Conservation (phyloP, 129 eudicot species). For the Lonicera japonica region DNA sequence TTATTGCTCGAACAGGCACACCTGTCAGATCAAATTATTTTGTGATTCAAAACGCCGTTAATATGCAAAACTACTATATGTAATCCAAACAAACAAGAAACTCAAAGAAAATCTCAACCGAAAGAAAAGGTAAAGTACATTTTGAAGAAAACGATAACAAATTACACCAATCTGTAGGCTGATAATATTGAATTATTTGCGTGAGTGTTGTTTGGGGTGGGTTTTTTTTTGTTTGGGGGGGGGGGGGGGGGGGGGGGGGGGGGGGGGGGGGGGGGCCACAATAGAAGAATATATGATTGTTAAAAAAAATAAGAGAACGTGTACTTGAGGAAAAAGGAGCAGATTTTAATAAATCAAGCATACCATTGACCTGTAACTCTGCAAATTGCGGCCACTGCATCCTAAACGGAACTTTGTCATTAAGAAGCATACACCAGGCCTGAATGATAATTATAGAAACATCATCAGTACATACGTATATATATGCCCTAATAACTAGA, state of each 20-base stretch:
- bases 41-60: neutral
- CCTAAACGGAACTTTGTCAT: constrained; percentile 91
- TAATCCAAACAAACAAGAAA: neutral
- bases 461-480: constrained; percentile 14
- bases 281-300: too few relatives aligned
- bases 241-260: too few relatives aligned
- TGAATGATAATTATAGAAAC: constrained; percentile 19
- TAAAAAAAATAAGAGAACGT: neutral
- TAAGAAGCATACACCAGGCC: constrained; percentile 99
- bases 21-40: constrained; percentile 31
- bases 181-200: too few relatives aligned
- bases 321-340: neutral
- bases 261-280: too few relatives aligned
- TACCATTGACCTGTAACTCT: constrained; percentile 91
- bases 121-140: neutral
- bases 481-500: neutral
- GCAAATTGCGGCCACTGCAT: constrained; percentile 99
- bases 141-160: too few relatives aligned
- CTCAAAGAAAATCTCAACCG: neutral
- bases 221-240: too few relatives aligned
- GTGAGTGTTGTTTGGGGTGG: too few relatives aligned
- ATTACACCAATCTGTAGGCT: neutral
- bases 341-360: constrained; percentile 10
- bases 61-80: neutral
- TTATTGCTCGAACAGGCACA: constrained; percentile 83